A percentile compares a stretch with the other conserved stretches of the same genome.
These are phyloP conservation scores for Geotrichum siamense DNA, from an alignment of 1,139 yeast genomes.

Conservation along the genomic window DNA sequence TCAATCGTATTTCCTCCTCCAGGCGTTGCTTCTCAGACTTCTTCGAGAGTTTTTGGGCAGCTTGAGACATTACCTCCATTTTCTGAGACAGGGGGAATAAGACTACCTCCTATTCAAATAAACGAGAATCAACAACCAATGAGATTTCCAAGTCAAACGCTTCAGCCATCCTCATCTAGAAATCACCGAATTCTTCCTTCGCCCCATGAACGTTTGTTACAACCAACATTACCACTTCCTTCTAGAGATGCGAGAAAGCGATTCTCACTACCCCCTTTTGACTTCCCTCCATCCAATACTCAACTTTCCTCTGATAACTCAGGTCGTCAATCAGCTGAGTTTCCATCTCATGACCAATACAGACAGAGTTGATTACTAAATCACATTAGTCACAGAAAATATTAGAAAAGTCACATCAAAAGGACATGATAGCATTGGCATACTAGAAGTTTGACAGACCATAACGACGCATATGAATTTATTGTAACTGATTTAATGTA, in stretches of 20 bases:
- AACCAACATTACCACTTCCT: background rate
- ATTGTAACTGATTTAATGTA: too few relatives aligned
- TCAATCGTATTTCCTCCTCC: background rate
- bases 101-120: constrained; percentile 15
- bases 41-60: constrained; percentile 1
- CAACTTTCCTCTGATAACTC: constrained; percentile 2
- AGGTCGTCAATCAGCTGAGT: constrained; percentile 1
- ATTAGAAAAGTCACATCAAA: too few relatives aligned
- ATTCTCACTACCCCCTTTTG: constrained; percentile 12
- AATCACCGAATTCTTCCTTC: constrained; percentile 1
- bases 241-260: constrained; percentile 5
- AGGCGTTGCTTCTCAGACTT: background rate
- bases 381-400: too few relatives aligned
- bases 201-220: background rate
- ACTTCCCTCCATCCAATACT: constrained; percentile 6
- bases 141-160: background rate
- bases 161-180: background rate
- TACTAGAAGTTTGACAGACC: too few relatives aligned
- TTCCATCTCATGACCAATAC: background rate
- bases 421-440: too few relatives aligned
- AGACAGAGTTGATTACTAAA: too few relatives aligned
- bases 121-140: constrained; percentile 1
- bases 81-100: constrained; percentile 7
- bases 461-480: too few relatives aligned
- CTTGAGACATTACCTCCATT: background rate